phyloP scores from a whole-genome alignment of 768 basidiomycete genomes.

The Tulasnella sp. region DNA sequence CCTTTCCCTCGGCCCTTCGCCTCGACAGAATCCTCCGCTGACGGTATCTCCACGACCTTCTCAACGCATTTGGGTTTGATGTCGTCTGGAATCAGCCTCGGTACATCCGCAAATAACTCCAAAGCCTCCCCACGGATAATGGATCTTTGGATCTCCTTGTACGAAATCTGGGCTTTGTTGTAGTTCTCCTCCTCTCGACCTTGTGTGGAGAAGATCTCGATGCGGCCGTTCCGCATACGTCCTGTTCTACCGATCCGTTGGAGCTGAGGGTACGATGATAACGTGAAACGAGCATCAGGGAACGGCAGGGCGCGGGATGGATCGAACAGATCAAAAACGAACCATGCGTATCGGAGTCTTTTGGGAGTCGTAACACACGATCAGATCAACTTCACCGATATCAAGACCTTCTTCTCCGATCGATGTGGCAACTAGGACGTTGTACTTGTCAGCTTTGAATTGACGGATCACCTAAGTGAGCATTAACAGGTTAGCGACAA shows the following conservation, averaged over 20 bases:
- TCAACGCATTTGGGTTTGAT: conserved; percentile 68
- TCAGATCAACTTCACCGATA: conserved; percentile 94
- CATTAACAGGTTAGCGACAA: not conserved
- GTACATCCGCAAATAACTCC: conserved; percentile 88
- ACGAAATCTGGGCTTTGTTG: conserved; percentile 73
- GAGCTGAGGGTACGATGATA: conserved; percentile 51
- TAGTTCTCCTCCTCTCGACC: conserved; percentile 85
- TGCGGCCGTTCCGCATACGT: conserved; percentile 75
- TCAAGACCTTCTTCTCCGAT: conserved; percentile 98
- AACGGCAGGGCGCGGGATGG: no score
- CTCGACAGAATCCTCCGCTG: conserved; percentile 39
- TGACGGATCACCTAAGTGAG: conserved; percentile 59
- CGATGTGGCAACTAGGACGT: conserved; percentile 89
- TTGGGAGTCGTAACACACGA: conserved; percentile 92
- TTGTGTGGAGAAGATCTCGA: conserved; percentile 87
- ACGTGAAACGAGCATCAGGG: no score
- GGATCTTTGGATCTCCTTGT: conserved; percentile 78
- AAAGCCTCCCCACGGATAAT: conserved; percentile 78
- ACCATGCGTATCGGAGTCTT: conserved; percentile 97
- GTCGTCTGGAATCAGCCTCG: conserved; percentile 69
- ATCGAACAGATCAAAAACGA: conserved; percentile 22
- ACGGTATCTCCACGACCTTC: conserved; percentile 71
- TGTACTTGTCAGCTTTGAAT: conserved; percentile 80
- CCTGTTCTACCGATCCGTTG: conserved; percentile 95
- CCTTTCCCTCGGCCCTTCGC: conserved; percentile 30